Base-by-base conservation (phyloP, 257 asterid genomes). In the Ballota nigra region DNA sequence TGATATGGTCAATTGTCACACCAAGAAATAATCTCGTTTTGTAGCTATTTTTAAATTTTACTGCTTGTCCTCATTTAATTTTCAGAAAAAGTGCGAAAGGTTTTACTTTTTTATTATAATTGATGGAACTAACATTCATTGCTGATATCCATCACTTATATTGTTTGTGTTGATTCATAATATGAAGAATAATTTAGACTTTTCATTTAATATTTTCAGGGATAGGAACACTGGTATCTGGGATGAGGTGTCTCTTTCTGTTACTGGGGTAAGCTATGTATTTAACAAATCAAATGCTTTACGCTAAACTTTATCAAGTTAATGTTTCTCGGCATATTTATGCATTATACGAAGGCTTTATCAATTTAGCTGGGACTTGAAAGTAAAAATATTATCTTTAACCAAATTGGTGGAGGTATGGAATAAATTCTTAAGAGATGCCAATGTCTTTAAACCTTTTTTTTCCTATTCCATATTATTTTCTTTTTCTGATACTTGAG, bases 151-250 rank as follows among this genome's bases (percentile, higher is more conserved):
- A 41, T 41, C 49, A 11, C 4, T 41, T 41, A 12, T 41, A 41
- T 11, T 41, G 24, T 51, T n/a, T 33, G 20, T 38, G 5, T 63
- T 41, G 28, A 13, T 66, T 49, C 23, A n/a, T 74, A 5, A n/a
- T 74, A 36, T 63, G 29, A 57, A 28, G 34, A 70, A 77, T 13
- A 18, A 38, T 57, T 58, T 45, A 70, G 63, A 61, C 70, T 77
- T 82, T 66, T 36, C 47, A 52, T 68, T 61, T 41, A 34, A 20
- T 36, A 19, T 70, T 68, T 77, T 63, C 88, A 94, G 98, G 92
- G 98, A 94, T 74, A 84, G 97, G 82, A 94, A 94, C 87, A 94
- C 98, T 73, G 98, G 98, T 51, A 87, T 94, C 77, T 94, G 98
- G 98, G 98, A 94, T 74, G 96, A 94, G 83, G 97, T 94, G 57